phyloP scores from a whole-genome alignment of 257 asterid species.

The Mitragyna speciosa region DNA sequence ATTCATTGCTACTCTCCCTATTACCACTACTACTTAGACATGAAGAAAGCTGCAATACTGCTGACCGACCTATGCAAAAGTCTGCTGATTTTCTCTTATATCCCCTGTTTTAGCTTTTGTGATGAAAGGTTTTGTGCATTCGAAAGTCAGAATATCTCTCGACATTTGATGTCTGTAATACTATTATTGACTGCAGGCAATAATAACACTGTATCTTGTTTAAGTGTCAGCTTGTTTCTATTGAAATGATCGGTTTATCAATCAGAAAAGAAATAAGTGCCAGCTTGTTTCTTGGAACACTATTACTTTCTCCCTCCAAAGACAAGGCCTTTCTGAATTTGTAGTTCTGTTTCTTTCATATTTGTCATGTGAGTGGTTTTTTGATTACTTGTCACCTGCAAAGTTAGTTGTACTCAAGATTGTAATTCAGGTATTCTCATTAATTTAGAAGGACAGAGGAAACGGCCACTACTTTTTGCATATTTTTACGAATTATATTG shows the following conservation, averaged over 20 bases:
- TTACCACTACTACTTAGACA: too few species aligned
- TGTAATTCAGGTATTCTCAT: neutral
- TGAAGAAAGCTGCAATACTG: neutral
- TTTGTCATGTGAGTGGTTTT: neutral
- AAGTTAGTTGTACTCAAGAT: neutral
- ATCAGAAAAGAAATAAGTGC: neutral
- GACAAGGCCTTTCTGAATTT: constrained; percentile 30
- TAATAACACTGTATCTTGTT: neutral
- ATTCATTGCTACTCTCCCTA: neutral
- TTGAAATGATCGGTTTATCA: too few species aligned
- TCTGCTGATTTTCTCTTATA: too few species aligned
- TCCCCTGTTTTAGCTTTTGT: too few species aligned
- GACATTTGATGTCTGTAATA: too few species aligned
- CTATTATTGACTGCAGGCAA: too few species aligned
- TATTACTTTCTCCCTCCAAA: neutral
- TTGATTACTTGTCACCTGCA: neutral
- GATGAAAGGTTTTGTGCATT: too few species aligned
- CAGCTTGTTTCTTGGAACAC: neutral
- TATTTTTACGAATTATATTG: neutral
- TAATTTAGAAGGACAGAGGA: neutral
- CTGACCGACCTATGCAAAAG: neutral
- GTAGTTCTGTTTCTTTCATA: constrained; percentile 16
- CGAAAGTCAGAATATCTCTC: too few species aligned
- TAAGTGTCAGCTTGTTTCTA: neutral
- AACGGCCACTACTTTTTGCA: neutral